Conservation (phyloP, 176 grass and related monocot genomes). For the sorghum (Sorghum bicolor) region Sorghum_bicolor_NCBIv3 NC_012870.2:5672501-5673000, state of each 20-base stretch:
- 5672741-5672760: background rate
- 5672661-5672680: background rate
- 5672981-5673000: slow-evolving; percentile 70
- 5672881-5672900: slow-evolving; percentile 96
- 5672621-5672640: background rate
- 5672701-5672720: background rate
- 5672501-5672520: slow-evolving; percentile 9
- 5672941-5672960: slow-evolving; percentile 72
- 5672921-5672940: slow-evolving; percentile 87
- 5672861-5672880: slow-evolving; percentile 39
- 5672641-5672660: background rate
- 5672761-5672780: background rate
- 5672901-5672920: slow-evolving; percentile 93
- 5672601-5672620: background rate
- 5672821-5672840: background rate
- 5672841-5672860: background rate
- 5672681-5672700: background rate
- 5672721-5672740: background rate
- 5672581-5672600: slow-evolving; percentile 16
- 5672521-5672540: background rate
- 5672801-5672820: slow-evolving; percentile 19
- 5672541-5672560: slow-evolving; percentile 7
- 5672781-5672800: slow-evolving; percentile 15
- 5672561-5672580: background rate
- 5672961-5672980: slow-evolving; percentile 65